These are phyloP conservation scores for Penicillium sp. DNA, from an alignment of 2,329 filamentous ascomycete genomes.

Conservation along the genomic window DNA sequence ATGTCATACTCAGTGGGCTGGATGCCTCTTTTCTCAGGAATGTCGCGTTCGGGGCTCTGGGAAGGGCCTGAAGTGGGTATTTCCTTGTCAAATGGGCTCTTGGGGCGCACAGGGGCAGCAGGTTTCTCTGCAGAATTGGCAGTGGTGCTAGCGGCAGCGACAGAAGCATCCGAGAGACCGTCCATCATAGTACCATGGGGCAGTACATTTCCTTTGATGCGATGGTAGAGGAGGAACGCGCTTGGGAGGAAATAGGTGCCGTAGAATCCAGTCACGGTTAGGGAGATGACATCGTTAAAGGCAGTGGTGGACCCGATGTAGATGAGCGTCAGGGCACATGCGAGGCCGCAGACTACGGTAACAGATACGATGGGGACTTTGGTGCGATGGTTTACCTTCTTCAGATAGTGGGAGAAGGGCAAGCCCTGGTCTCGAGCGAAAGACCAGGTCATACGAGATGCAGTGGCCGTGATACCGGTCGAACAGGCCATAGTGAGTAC, in stretches of 20 bases:
- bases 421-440: slow-evolving; percentile 42
- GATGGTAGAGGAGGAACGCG: slow-evolving; percentile 43
- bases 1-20: slow-evolving; percentile 25
- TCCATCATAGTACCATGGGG: slow-evolving; percentile 45
- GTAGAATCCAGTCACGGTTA: slow-evolving; percentile 46
- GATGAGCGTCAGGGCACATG: slow-evolving; percentile 32
- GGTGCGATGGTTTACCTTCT: slow-evolving; percentile 25
- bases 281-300: slow-evolving; percentile 33
- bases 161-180: slow-evolving; percentile 23
- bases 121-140: slow-evolving; percentile 21
- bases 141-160: slow-evolving; percentile 8
- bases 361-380: slow-evolving; percentile 29
- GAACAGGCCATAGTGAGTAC: slow-evolving; percentile 39
- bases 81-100: slow-evolving; percentile 22
- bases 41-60: slow-evolving; percentile 35
- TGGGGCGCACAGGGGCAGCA: slow-evolving; percentile 23
- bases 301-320: slow-evolving; percentile 33
- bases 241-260: slow-evolving; percentile 44
- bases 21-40: slow-evolving; percentile 11
- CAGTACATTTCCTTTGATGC: slow-evolving; percentile 44
- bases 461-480: slow-evolving; percentile 41
- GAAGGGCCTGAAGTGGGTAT: slow-evolving; percentile 9
- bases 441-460: slow-evolving; percentile 42
- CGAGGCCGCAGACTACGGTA: slow-evolving; percentile 29
- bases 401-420: slow-evolving; percentile 35